Percentiles rank a stretch among this genome's conserved stretches.
These are phyloP conservation scores for Zea mays DNA, from an alignment of 176 grass and related monocot species.

Conservation along the genomic window DNA sequence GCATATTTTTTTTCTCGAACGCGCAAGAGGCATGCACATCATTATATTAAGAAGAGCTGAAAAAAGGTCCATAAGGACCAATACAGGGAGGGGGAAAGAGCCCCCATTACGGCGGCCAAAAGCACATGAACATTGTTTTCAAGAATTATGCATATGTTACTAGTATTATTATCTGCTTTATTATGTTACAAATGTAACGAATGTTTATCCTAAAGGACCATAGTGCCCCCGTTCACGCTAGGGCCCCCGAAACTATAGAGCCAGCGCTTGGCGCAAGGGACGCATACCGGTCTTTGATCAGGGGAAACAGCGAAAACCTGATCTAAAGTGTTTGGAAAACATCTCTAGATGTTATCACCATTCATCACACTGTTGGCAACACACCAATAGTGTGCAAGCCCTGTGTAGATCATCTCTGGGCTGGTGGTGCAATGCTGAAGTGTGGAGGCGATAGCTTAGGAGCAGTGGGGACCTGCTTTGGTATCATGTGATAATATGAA, in stretches of 20 bases:
- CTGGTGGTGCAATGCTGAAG: background rate
- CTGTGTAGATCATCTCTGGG: background rate
- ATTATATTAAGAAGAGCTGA: no score
- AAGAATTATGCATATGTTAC: background rate
- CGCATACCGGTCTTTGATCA: background rate
- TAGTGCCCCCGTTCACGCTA: background rate
- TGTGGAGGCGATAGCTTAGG: background rate
- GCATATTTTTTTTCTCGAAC: no score
- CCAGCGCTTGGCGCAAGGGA: background rate
- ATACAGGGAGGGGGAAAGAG: no score
- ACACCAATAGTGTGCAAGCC: background rate
- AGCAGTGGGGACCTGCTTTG: background rate
- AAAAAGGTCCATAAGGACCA: no score
- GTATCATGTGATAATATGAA: background rate
- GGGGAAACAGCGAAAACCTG: background rate
- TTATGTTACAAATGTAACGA: background rate
- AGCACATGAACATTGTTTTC: background rate
- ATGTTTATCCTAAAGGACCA: background rate
- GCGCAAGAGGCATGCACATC: no score
- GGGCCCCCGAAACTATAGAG: background rate
- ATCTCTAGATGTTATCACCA: background rate
- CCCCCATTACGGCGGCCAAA: no score
- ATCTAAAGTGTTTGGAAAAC: background rate
- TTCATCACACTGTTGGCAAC: background rate
- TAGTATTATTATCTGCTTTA: background rate